Evolutionary conservation across 495 filamentous ascomycete genomes (phyloP).

Genomic region (Trichoderma erinaceum): DNA sequence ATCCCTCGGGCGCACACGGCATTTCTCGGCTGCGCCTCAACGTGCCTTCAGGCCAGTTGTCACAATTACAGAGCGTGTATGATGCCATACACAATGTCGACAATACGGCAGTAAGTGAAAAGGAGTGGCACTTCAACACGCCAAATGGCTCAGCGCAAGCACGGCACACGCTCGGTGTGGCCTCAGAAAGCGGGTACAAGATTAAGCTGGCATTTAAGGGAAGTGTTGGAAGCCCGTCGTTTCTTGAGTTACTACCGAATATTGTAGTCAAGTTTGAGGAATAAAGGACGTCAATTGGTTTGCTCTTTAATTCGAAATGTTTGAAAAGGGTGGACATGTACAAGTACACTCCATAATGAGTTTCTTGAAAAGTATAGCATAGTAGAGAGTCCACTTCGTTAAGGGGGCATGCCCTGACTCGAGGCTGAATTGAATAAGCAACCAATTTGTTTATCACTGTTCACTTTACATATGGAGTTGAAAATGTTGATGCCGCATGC

Average conservation of each 20-base stretch:
- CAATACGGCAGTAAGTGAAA: not conserved
- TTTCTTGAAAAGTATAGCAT: no score
- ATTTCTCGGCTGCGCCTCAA: conserved; percentile 7
- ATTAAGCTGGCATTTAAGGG: conserved; percentile 1
- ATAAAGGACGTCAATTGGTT: no score
- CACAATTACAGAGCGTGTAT: not conserved
- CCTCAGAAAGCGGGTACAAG: not conserved
- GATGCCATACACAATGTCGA: not conserved
- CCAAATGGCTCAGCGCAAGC: not conserved
- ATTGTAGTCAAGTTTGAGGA: conserved; percentile 6
- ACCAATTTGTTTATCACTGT: no score
- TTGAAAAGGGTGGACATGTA: no score
- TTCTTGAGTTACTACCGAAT: not conserved
- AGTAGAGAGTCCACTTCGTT: no score
- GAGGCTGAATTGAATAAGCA: no score
- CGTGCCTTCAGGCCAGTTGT: not conserved
- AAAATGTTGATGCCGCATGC: no score
- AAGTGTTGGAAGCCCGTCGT: conserved; percentile 4
- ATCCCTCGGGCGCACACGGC: not conserved
- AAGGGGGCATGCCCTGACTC: no score
- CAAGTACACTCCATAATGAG: no score
- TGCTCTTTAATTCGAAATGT: no score
- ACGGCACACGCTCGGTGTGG: not conserved
- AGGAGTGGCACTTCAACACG: not conserved
- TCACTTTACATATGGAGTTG: no score